phyloP scores from a whole-genome alignment of 2,329 filamentous ascomycete species.

The Aureobasidium sp. region DNA sequence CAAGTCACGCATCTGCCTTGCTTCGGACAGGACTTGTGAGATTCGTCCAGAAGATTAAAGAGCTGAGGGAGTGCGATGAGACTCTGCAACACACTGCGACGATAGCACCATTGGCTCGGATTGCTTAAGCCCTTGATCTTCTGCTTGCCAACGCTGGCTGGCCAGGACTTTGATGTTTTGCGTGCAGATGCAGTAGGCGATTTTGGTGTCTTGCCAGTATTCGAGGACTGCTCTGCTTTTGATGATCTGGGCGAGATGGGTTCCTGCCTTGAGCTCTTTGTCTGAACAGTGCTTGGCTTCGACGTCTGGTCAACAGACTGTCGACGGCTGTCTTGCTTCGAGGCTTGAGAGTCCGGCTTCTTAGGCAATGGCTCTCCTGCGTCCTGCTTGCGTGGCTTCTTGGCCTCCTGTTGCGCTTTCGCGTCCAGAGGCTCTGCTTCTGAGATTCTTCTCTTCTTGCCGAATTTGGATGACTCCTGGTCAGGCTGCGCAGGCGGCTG shows the following conservation, averaged over 20 bases:
- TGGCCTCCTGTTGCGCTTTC: background rate
- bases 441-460: constrained; percentile 18
- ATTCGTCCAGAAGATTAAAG: constrained; percentile 18
- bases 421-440: constrained; percentile 17
- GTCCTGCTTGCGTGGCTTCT: constrained; percentile 1
- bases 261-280: background rate
- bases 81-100: constrained; percentile 19
- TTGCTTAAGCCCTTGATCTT: constrained; percentile 18
- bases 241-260: background rate
- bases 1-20: constrained; percentile 17
- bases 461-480: background rate
- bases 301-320: background rate
- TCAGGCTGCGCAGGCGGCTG: background rate
- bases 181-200: background rate
- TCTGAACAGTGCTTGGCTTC: background rate
- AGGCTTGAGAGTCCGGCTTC: background rate
- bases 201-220: background rate
- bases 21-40: constrained; percentile 14
- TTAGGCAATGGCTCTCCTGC: background rate
- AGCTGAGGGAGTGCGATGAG: constrained; percentile 18
- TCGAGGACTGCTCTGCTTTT: background rate
- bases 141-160: constrained; percentile 12
- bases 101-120: constrained; percentile 20
- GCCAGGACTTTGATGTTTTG: constrained; percentile 15
- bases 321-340: background rate